Base-by-base conservation (phyloP, 257 asterid species). In the Phtheirospermum japonicum region DNA sequence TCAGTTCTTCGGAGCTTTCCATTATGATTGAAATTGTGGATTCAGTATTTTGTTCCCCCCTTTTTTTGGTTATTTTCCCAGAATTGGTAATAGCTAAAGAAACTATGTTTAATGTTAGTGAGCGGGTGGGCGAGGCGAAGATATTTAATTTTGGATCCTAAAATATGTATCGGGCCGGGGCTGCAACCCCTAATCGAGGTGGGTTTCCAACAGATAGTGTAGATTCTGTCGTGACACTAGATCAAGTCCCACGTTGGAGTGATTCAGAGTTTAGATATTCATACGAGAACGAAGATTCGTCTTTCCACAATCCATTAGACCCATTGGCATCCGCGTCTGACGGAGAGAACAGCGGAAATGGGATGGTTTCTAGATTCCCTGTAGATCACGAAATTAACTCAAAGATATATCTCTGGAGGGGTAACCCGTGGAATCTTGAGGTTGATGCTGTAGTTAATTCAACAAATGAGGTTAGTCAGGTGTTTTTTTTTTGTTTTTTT, bases 401-500 rank as follows among this genome's bases (percentile, higher is more conserved):
- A 0, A 85, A 82, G 83, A 85, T 90, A 68, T 87, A 87, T 80
- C 85, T 87, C 66, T 90, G 97, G 97, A 85, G 95, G 76, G 97
- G 97, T 66, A 75, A 85, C 69, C 96, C 95, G 7, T 90, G 97
- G 97, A 81, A 87, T 83, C 95, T 90, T 30, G 95, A 90, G 82
- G 96, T 90, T 74, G 97, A 90, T 80, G 97, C 93, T 50, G 97
- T 90, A 53, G 95, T 89, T 65, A 89, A 89, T 79, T 89, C 97
- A 3, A 74, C 97, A 7, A 89, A 89, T 42, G 97, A 90, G 95
- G 97, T 85, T 69, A 77, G 76, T 45, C n/a, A 3, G 28, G 28
- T 39, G 63, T 13, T 40, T 43, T 55, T 65, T 12, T 36, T 31
- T 60, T 57, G 39, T 61, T 50, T 55, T 65, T 12, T 36, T 31